A percentile compares a stretch with the other conserved stretches of the same genome.
Evolutionary conservation across 129 eudicot genomes (phyloP).

Genomic region (Saussurea involucrata): DNA sequence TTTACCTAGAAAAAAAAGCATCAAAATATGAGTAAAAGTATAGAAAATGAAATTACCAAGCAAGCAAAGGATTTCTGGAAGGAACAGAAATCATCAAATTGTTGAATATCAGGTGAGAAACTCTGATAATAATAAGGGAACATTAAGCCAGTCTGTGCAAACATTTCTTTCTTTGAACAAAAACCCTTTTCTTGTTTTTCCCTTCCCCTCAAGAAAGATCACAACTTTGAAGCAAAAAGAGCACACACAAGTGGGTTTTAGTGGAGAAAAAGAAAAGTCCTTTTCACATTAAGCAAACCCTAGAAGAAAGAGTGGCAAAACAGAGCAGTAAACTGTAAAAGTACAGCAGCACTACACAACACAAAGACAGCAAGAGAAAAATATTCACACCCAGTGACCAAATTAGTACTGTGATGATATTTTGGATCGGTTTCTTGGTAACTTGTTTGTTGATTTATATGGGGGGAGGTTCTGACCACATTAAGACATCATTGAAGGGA

Average conservation of each 20-base stretch:
- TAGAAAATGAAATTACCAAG: conserved; percentile 39
- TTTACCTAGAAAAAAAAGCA: not conserved
- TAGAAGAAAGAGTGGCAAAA: conserved; percentile 5
- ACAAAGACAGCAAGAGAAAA: conserved; percentile 12
- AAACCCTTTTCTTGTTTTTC: not conserved
- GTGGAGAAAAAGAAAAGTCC: conserved; percentile 10
- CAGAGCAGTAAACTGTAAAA: not conserved
- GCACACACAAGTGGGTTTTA: conserved; percentile 10
- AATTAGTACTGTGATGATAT: not conserved
- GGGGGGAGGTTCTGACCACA: not conserved
- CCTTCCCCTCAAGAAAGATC: conserved; percentile 8
- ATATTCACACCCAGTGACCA: conserved; percentile 2
- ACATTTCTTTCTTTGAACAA: conserved; percentile 40
- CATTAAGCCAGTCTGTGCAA: conserved; percentile 53
- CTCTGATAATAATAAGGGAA: conserved; percentile 58
- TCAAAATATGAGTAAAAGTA: not conserved
- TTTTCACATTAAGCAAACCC: conserved; percentile 24
- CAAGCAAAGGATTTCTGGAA: conserved; percentile 47
- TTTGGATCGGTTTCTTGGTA: conserved; percentile 10
- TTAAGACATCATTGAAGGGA: conserved; percentile 8
- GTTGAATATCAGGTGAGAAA: conserved; percentile 59
- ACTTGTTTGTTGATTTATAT: conserved; percentile 16
- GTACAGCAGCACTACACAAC: conserved; percentile 16
- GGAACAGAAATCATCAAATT: conserved; percentile 52
- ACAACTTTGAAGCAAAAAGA: conserved; percentile 13